Evolutionary conservation across 2,329 filamentous ascomycete species (phyloP).

Genomic region (Fusarium sororula): DNA sequence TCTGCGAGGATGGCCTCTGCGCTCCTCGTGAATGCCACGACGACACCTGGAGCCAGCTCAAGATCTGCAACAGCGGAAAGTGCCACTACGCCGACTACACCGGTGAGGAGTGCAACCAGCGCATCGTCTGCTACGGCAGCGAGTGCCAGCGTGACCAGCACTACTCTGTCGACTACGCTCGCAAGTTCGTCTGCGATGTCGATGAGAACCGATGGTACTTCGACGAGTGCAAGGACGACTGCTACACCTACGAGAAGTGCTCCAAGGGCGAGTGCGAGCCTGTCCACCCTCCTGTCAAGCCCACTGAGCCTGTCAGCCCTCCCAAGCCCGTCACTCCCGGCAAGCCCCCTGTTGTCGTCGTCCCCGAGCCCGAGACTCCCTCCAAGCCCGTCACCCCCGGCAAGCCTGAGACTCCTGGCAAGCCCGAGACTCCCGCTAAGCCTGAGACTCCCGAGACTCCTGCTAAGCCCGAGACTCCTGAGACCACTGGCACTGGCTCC

Average conservation of each 20-base stretch:
- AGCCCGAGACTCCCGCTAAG: background rate
- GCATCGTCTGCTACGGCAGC: constrained; percentile 47
- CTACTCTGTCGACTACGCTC: constrained; percentile 42
- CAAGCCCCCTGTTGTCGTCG: constrained; percentile 19
- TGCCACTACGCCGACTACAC: constrained; percentile 46
- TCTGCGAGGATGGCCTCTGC: constrained; percentile 50
- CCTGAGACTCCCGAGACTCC: background rate
- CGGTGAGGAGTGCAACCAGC: constrained; percentile 44
- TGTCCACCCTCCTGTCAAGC: constrained; percentile 18
- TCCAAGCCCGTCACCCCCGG: background rate
- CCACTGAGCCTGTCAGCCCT: background rate
- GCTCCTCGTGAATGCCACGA: constrained; percentile 40
- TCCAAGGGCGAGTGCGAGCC: constrained; percentile 39
- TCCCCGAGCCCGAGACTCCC: constrained; percentile 10
- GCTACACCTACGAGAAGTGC: constrained; percentile 43
- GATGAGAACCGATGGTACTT: constrained; percentile 44
- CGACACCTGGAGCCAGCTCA: constrained; percentile 42
- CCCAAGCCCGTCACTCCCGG: constrained; percentile 5
- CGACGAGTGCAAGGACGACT: constrained; percentile 44
- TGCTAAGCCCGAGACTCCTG: background rate
- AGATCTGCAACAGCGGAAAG: constrained; percentile 46
- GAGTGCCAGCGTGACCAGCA: constrained; percentile 43
- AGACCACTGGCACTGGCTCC: background rate
- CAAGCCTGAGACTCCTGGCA: background rate
- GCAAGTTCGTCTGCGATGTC: constrained; percentile 46